Evolutionary conservation across 108 stramenopile genomes (phyloP), one percentile per base, ranked within the genome.

Genomic region (Pseudonitzschia delicatissima): DNA sequence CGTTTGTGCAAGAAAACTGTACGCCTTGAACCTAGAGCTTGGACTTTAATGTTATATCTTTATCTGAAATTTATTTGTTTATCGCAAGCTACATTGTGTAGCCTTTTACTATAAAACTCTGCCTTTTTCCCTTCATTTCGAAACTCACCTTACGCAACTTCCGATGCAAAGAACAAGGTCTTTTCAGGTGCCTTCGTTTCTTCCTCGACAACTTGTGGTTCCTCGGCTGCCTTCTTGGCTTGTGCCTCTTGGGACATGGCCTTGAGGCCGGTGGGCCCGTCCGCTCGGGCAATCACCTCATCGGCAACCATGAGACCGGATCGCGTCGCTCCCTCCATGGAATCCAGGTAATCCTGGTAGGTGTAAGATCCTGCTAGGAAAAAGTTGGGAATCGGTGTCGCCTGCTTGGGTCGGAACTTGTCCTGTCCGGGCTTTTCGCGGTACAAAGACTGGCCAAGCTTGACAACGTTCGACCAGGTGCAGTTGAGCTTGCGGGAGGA

Each of bases 251-350:
- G 18, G 4, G 64, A 37, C 64, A 65, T 48, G 0, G 80, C 81
- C 51, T 82, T 81, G 49, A 89, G 64, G 17, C 87, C 91, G 26
- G 67, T 73, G 32, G 87, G 82, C 39, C 86, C 87, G 78, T 96
- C 92, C 2, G 92, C 93, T 57, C 93, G 68, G 37, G 87, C 90
- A 55, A 98, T 88, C 58, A 98, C 90, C 35, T 93, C 93, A 80
- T 98, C 96, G 1, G 97, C 97, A 45, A 91, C 90, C 89, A 96
- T 87, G 42, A 98, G 78, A 27, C 95, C 96, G 28, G 88, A 90
- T 64, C 93, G 81, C 11, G 97, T 98, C 4, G 97, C 97, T 37
- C 97, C 96, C 67, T 98, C 97, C 97, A 98, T 98, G 29, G 96
- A 96, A 76, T 96, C 96, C 60, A 96, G 69, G 73, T 98, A 98